Base-by-base conservation (phyloP, 192 early-diverging fungal species). In the Pilobolus umbonatus region DNA sequence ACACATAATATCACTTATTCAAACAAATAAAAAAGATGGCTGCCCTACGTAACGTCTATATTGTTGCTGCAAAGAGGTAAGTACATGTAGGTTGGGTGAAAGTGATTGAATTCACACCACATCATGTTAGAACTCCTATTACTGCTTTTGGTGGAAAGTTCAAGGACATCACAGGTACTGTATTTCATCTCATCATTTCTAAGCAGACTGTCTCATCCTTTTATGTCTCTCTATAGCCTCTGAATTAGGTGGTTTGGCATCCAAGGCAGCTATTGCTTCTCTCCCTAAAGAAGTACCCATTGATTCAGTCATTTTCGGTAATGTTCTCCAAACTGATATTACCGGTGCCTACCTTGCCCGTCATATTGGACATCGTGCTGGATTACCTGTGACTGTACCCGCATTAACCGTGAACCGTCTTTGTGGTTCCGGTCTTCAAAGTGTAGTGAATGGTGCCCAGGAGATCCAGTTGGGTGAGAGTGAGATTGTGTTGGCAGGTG, bases 61-160 rank as follows among this genome's bases (percentile, higher is more conserved):
- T 90, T 48, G 76, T 90, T 44, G 84, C 88, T 42, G 88, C 88
- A 44, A 90, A 88, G 76, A 85, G 62, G 70, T 67, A 43, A 51
- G 12, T 1, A 26, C 15, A 26, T 4, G 25, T 36, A 17, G 12
- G 6, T 34, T 29, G 6, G 7, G 32, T 21, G 35, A 47, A 4
- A 26, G 11, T 17, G 15, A 28, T 36, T 39, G 15, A 12, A 50
- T 31, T 21, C 24, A 42, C 34, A 47, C 22, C 19, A n/a, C 55
- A 39, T 54, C 21, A 35, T 29, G 4, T 32, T 26, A 78, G 75
- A 57, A 75, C 87, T 17, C 88, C 95, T 34, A 93, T 96, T 53
- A 94, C 94, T 28, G 86, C 91, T 45, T 98, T 98, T 75, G 91
- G 91, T 62, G 95, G 95, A 42, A 94, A 96, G 75, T 83, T 98